Conservation (phyloP, 2,329 filamentous ascomycete genomes). For the Neonectria magnoliae region DNA sequence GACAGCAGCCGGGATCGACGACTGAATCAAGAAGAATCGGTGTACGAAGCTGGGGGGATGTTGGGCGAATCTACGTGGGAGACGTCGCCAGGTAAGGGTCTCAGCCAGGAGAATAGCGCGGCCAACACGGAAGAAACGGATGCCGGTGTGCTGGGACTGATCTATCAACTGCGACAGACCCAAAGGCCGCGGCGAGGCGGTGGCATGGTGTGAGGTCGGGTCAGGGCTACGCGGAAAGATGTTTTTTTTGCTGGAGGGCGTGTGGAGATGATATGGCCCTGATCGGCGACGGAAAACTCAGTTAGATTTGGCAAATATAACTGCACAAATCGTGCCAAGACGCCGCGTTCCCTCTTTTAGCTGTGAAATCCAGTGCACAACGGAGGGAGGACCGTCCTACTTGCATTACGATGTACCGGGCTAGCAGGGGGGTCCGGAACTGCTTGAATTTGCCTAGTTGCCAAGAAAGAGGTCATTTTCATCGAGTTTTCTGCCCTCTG, state of each 20-base stretch:
- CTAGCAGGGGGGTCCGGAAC: too few species aligned
- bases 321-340: too few species aligned
- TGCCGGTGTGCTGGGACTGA: constrained; percentile 65
- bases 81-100: constrained; percentile 61
- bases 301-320: too few species aligned
- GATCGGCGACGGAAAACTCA: too few species aligned
- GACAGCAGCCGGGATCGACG: constrained; percentile 52
- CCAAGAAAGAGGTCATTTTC: too few species aligned
- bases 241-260: background rate
- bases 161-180: constrained; percentile 68
- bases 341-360: too few species aligned
- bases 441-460: too few species aligned
- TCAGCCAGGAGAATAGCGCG: constrained; percentile 64
- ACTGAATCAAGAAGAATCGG: constrained; percentile 62
- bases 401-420: too few species aligned
- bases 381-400: too few species aligned
- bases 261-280: constrained; percentile 7
- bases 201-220: constrained; percentile 45
- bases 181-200: constrained; percentile 60
- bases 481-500: too few species aligned
- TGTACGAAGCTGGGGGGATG: constrained; percentile 61
- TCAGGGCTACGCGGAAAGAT: background rate
- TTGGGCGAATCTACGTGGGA: constrained; percentile 71
- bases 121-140: constrained; percentile 58
- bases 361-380: too few species aligned